Percentiles rank a stretch among this genome's conserved stretches.
These are phyloP conservation scores for Pestalotiopsis sp. DNA, from an alignment of 2,329 filamentous ascomycete species.

Conservation along the genomic window DNA sequence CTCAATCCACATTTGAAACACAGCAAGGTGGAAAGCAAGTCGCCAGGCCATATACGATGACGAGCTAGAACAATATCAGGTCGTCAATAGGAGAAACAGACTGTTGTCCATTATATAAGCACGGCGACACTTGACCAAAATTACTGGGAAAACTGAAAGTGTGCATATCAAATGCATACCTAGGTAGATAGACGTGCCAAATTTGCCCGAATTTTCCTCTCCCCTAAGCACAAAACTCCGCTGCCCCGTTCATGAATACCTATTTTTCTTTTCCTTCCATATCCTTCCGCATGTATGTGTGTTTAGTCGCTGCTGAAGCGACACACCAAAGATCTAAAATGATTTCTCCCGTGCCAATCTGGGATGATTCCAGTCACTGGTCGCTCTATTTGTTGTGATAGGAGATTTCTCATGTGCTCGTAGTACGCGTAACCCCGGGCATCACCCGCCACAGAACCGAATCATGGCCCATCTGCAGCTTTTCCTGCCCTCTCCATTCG, in stretches of 20 bases:
- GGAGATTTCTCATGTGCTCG: background rate
- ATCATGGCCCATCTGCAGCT: background rate
- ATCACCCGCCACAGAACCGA: background rate
- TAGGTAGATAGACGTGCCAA: background rate
- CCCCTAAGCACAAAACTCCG: background rate
- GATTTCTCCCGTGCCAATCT: background rate
- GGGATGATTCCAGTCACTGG: background rate
- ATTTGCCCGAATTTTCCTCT: background rate
- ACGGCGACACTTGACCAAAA: too few relatives aligned
- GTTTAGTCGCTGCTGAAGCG: background rate
- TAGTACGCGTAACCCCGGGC: background rate
- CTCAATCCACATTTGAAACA: background rate
- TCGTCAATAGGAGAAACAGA: too few relatives aligned
- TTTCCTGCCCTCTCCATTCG: background rate
- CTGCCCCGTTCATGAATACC: background rate
- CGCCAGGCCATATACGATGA: background rate
- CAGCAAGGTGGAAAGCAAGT: background rate
- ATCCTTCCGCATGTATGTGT: background rate
- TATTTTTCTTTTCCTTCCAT: background rate
- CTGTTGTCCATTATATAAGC: too few relatives aligned
- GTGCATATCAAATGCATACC: too few relatives aligned
- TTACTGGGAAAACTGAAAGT: background rate
- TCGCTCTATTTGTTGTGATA: conserved; percentile 11
- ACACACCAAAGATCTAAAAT: background rate
- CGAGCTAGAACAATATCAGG: background rate